A percentile compares a stretch with the other conserved stretches of the same genome.
These are phyloP conservation scores for Skeletonema marinoi DNA, from an alignment of 108 stramenopile genomes.

Conservation along the genomic window DNA sequence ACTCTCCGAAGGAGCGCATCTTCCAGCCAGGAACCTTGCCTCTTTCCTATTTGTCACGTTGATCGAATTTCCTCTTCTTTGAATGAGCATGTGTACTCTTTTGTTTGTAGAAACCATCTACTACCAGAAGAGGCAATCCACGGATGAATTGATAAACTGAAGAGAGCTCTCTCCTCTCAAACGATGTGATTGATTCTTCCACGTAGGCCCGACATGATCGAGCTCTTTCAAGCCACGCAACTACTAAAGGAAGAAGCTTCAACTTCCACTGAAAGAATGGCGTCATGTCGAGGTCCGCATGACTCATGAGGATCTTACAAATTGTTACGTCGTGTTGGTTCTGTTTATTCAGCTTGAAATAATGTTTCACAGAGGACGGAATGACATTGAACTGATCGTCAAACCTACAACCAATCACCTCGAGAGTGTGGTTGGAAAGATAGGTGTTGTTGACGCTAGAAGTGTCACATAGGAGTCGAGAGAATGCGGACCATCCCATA, in stretches of 20 bases:
- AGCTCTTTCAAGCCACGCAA: neutral
- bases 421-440: conserved; percentile 19
- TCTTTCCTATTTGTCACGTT: no score
- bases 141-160: neutral
- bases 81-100: neutral
- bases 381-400: no score
- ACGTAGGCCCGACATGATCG: neutral
- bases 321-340: neutral
- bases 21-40: no score
- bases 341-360: no score
- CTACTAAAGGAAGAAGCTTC: neutral
- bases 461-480: conserved; percentile 5
- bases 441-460: conserved; percentile 17
- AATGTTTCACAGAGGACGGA: neutral
- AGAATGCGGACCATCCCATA: conserved; percentile 9
- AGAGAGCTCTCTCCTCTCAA: neutral
- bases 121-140: neutral
- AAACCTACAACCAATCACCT: neutral
- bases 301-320: neutral
- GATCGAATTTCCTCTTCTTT: neutral
- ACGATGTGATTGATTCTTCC: neutral
- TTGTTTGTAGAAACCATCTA: neutral
- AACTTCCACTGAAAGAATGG: neutral
- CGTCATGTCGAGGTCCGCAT: neutral
- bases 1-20: no score